Conservation (phyloP, 106 monocot genomes). For the Dendrobium chrysotoxum region DNA sequence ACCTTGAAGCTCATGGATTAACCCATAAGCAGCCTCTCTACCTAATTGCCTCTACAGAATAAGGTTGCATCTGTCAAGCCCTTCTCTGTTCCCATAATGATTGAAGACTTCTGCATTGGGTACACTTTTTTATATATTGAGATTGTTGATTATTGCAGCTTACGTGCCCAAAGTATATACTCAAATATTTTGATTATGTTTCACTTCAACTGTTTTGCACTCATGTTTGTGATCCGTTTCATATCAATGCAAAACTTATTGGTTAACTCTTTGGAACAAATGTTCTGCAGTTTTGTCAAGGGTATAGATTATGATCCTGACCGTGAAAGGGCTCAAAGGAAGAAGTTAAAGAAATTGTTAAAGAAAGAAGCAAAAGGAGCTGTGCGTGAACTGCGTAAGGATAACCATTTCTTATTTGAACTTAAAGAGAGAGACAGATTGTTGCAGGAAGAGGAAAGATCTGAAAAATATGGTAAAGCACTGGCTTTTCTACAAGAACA, state of each 20-base stretch:
- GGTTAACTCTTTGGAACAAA: not conserved
- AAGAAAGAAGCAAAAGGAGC: conserved; percentile 91
- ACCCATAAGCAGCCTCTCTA: not conserved
- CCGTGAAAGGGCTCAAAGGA: conserved; percentile 79
- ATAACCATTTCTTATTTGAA: conserved; percentile 66
- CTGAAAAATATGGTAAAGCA: conserved; percentile 79
- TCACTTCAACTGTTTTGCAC: too few relatives aligned
- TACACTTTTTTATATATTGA: too few relatives aligned
- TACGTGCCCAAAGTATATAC: too few relatives aligned
- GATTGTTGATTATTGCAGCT: too few relatives aligned
- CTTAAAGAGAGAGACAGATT: conserved; percentile 58
- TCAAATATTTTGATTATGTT: too few relatives aligned
- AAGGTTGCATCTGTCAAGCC: not conserved
- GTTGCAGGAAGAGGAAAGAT: conserved; percentile 56
- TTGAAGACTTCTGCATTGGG: too few relatives aligned
- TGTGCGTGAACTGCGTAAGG: conserved; percentile 79
- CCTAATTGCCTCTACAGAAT: too few relatives aligned
- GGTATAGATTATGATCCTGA: conserved; percentile 97
- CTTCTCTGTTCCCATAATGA: too few relatives aligned
- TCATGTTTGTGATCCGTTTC: not conserved
- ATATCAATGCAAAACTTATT: not conserved
- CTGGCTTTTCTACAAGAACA: conserved; percentile 95
- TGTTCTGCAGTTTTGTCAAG: conserved; percentile 71
- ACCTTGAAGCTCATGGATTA: not conserved
- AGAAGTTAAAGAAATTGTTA: conserved; percentile 69